These are phyloP conservation scores for Clitopilus hobsonii DNA, from an alignment of 768 basidiomycete species.

Conservation along the genomic window DNA sequence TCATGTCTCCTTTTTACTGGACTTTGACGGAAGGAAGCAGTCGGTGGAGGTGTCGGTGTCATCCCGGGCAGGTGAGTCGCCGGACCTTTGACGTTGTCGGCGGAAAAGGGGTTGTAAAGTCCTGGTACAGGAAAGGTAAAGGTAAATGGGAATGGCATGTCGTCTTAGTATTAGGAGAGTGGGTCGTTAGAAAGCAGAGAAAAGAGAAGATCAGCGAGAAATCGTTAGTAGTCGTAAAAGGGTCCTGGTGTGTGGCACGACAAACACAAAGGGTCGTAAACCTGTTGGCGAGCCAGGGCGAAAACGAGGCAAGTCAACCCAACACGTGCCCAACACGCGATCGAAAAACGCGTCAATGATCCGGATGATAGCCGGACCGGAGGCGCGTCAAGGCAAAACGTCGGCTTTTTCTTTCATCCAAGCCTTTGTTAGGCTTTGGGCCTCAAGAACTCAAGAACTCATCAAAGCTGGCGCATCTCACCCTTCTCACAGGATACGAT, in stretches of 20 bases:
- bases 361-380: not conserved
- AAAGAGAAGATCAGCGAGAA: not conserved
- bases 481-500: too few species aligned
- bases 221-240: not conserved
- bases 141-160: conserved; percentile 65
- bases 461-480: too few species aligned
- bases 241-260: not conserved
- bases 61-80: not conserved
- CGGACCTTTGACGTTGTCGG: conserved; percentile 11
- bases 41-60: conserved; percentile 9
- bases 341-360: not conserved
- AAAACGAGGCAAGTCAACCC: not conserved
- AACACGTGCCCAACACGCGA: not conserved
- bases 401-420: not conserved
- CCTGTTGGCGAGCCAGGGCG: not conserved
- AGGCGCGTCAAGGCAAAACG: not conserved
- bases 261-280: not conserved
- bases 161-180: not conserved
- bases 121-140: conserved; percentile 66
- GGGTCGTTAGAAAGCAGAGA: not conserved
- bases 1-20: conserved; percentile 10
- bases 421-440: not conserved
- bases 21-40: conserved; percentile 13
- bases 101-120: conserved; percentile 59
- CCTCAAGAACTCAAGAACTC: too few species aligned